Evolutionary conservation across 2,329 filamentous ascomycete species (phyloP).

Genomic region (Diaporthe velutina): DNA sequence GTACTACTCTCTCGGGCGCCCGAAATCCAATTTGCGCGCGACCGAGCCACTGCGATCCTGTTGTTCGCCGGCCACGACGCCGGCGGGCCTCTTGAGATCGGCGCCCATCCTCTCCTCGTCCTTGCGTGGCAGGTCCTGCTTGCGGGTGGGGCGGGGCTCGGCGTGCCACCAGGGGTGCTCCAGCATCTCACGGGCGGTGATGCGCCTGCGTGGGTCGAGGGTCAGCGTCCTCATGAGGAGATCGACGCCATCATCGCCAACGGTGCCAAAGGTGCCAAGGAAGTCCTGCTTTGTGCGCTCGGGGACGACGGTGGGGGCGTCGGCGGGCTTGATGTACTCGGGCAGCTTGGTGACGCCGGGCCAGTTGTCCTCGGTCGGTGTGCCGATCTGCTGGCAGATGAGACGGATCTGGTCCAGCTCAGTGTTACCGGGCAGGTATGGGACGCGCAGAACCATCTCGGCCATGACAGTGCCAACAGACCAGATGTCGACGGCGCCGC

Average conservation of each 20-base stretch:
- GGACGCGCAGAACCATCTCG: slow-evolving; percentile 85
- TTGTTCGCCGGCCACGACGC: slow-evolving; percentile 68
- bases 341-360: slow-evolving; percentile 87
- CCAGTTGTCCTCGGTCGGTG: slow-evolving; percentile 95
- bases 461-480: slow-evolving; percentile 93
- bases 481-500: slow-evolving; percentile 93
- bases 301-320: slow-evolving; percentile 60
- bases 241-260: slow-evolving; percentile 87
- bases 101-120: slow-evolving; percentile 81
- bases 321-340: slow-evolving; percentile 80
- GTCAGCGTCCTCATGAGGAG: slow-evolving; percentile 86
- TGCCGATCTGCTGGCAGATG: slow-evolving; percentile 88
- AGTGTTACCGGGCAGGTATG: slow-evolving; percentile 85
- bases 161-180: slow-evolving; percentile 88
- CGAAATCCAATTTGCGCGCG: slow-evolving; percentile 86
- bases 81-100: slow-evolving; percentile 83
- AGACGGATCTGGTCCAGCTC: slow-evolving; percentile 89
- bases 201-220: slow-evolving; percentile 88
- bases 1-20: slow-evolving; percentile 54
- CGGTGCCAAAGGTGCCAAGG: slow-evolving; percentile 80
- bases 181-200: slow-evolving; percentile 82
- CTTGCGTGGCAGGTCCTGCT: slow-evolving; percentile 85
- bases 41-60: slow-evolving; percentile 79
- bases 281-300: slow-evolving; percentile 79
- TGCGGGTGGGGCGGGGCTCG: slow-evolving; percentile 85